phyloP scores from a whole-genome alignment of 2,329 filamentous ascomycete genomes.

The Taxawa tesnikishii region DNA sequence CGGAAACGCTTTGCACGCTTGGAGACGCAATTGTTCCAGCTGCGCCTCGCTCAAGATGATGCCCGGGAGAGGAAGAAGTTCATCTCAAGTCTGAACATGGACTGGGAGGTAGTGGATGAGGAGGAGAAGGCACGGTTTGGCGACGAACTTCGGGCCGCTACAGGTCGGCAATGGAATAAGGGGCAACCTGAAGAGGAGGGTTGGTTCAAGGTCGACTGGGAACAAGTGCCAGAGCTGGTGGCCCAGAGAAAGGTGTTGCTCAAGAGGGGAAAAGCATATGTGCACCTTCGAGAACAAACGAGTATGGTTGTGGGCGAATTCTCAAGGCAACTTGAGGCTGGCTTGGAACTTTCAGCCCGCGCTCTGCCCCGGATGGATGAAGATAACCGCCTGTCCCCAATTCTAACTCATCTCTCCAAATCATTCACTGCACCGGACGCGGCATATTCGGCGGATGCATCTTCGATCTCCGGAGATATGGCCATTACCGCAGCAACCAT shows the following conservation, averaged over 20 bases:
- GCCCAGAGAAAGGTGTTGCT: conserved; percentile 68
- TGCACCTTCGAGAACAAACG: conserved; percentile 73
- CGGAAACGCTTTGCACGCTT: conserved; percentile 74
- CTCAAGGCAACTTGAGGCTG: conserved; percentile 62
- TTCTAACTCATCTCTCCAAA: conserved; percentile 74
- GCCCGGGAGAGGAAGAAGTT: conserved; percentile 61
- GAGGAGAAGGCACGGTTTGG: conserved; percentile 63
- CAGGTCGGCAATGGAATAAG: conserved; percentile 31
- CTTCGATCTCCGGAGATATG: conserved; percentile 48
- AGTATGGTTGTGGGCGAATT: conserved; percentile 88
- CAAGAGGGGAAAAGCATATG: conserved; percentile 75
- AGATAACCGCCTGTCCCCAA: conserved; percentile 76
- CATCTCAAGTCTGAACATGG: conserved; percentile 61
- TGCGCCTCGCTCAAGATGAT: conserved; percentile 71
- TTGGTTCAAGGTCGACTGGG: conserved; percentile 97
- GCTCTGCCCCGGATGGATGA: conserved; percentile 87
- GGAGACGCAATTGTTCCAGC: conserved; percentile 78
- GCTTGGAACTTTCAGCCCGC: conserved; percentile 81
- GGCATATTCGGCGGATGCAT: conserved; percentile 55
- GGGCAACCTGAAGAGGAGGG: conserved; percentile 69
- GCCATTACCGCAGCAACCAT: conserved; percentile 69
- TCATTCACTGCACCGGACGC: conserved; percentile 90
- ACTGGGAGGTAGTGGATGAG: conserved; percentile 73
- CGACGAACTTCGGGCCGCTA: conserved; percentile 48
- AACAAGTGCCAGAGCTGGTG: conserved; percentile 78